Base-by-base conservation (phyloP, 1,139 yeast genomes). In the Hanseniaspora sp. region DNA sequence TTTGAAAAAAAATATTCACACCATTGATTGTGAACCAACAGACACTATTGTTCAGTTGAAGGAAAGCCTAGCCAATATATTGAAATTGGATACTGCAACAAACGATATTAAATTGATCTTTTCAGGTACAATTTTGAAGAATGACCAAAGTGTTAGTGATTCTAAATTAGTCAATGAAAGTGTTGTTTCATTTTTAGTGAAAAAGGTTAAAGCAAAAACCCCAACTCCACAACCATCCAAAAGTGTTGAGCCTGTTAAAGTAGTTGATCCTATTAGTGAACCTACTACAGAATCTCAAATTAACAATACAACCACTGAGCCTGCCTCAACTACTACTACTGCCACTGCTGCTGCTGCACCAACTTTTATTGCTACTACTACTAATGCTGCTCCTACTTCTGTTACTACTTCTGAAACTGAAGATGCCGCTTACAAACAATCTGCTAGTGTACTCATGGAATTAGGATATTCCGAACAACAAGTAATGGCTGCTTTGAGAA, bases 401-500 rank as follows among this genome's bases (percentile, higher is more conserved):
- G n/a, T n/a, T 8, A 57, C 68, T 8, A 59, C 66, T 35, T 60
- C 66, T 43, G 60, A 67, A 13, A 59, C 69, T 2, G 53, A 63
- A 31, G 59, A 66, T 29, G 65, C 67, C 9, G 63, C 67, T 9
- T 64, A 67, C 7, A 62, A 66, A 13, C 57, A 69, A 30, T 37
- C 67, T 52, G 67, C 68, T 43, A 72, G 76, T 53, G 79, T 92
- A 58, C 77, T 75, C 59, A 79, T 88, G 82, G 97, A 87, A 63
- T 88, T 92, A 97, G 98, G 98, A 13, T 94, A 87, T 67, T 88
- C 85, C 53, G 80, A 95, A 62, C 76, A 80, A 7, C 86, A 86
- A 66, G 96, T 87, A 33, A 95, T 87, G 69, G 78, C 80, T 44
- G 98, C 99, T 0, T 74, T 92, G 67, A 80, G 95, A 64, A 96